These are phyloP conservation scores for Magnusiomyces fungicola DNA, from an alignment of 1,139 yeast species.

Conservation along the genomic window DNA sequence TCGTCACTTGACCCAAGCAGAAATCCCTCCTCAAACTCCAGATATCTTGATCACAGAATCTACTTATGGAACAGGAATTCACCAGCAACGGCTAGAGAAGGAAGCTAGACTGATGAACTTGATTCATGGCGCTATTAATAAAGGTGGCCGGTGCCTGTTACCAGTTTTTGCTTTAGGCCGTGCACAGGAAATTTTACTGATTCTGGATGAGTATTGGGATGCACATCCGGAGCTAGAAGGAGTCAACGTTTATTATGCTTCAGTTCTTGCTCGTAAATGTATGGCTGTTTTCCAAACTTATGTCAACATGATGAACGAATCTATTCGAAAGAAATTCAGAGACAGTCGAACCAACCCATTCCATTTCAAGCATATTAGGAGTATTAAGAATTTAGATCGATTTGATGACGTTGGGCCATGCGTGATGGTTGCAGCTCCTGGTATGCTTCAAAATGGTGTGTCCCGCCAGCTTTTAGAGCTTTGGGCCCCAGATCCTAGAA, in stretches of 20 bases:
- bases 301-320: constrained; percentile 94
- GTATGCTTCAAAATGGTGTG: constrained; percentile 95
- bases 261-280: constrained; percentile 89
- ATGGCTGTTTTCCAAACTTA: constrained; percentile 97
- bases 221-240: constrained; percentile 74
- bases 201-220: constrained; percentile 92
- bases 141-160: constrained; percentile 86
- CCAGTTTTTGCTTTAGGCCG: constrained; percentile 97
- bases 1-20: constrained; percentile 92
- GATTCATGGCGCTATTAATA: constrained; percentile 74
- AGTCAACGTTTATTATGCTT: constrained; percentile 82
- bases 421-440: constrained; percentile 94
- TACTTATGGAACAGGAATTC: constrained; percentile 96
- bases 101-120: constrained; percentile 73
- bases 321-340: constrained; percentile 69
- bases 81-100: constrained; percentile 81
- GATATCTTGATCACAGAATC: constrained; percentile 91
- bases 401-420: constrained; percentile 94
- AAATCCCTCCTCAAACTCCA: constrained; percentile 83
- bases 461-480: constrained; percentile 84
- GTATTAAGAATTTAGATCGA: constrained; percentile 69
- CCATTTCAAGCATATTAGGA: constrained; percentile 77
- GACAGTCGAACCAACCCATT: constrained; percentile 79
- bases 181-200: constrained; percentile 86
- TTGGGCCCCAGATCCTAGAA: constrained; percentile 97